Conservation (phyloP, 441 rosid species). For the Biscutella laevigata region DNA sequence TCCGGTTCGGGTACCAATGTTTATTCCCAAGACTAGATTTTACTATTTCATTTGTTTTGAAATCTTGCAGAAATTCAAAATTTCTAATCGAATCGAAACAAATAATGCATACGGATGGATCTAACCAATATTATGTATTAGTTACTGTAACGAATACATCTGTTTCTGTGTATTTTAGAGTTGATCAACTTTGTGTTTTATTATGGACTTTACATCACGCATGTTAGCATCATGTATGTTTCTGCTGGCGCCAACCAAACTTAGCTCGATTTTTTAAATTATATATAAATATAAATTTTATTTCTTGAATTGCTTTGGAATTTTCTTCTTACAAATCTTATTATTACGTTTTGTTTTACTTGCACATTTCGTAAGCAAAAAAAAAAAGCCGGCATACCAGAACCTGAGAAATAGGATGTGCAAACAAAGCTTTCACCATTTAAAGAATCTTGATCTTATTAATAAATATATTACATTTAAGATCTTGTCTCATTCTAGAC, state of each 20-base stretch:
- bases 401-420: slow-evolving; percentile 13
- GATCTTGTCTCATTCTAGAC: background rate
- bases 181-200: too few relatives aligned
- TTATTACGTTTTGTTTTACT: slow-evolving; percentile 20
- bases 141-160: too few relatives aligned
- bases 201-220: too few relatives aligned
- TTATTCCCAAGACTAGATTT: too few relatives aligned
- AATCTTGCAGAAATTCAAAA: too few relatives aligned
- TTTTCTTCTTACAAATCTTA: slow-evolving; percentile 9
- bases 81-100: too few relatives aligned
- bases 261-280: background rate
- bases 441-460: background rate
- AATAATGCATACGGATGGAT: too few relatives aligned
- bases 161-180: background rate
- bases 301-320: too few relatives aligned
- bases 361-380: slow-evolving; percentile 21
- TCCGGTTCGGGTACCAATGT: too few relatives aligned
- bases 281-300: background rate
- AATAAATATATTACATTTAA: background rate
- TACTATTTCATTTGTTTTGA: too few relatives aligned
- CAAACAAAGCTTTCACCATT: slow-evolving; percentile 9
- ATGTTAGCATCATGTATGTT: too few relatives aligned
- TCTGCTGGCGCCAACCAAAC: slow-evolving; percentile 16
- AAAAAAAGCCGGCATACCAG: slow-evolving; percentile 10
- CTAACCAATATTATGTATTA: too few relatives aligned